phyloP scores from a whole-genome alignment of 2,329 filamentous ascomycete genomes.

The Colletotrichum sp. region DNA sequence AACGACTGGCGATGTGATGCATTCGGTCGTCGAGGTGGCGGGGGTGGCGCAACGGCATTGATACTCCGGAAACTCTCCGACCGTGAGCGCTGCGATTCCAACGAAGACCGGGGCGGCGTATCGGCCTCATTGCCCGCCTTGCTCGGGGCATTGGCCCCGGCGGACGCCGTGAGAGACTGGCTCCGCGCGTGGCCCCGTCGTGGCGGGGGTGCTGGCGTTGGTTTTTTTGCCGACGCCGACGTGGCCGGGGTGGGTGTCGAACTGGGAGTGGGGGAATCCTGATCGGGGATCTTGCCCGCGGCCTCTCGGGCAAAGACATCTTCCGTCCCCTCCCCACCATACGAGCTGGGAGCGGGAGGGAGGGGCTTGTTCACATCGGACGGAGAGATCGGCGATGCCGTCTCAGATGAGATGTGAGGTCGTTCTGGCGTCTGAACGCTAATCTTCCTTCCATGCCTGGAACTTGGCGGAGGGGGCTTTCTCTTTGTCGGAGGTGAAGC shows the following conservation, averaged over 20 bases:
- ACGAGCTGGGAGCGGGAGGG: slow-evolving; percentile 56
- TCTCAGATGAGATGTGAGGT: slow-evolving; percentile 24
- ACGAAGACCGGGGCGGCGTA: slow-evolving; percentile 50
- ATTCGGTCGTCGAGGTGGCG: slow-evolving; percentile 58
- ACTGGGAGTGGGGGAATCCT: slow-evolving; percentile 26
- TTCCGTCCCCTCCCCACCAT: slow-evolving; percentile 52
- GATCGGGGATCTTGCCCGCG: slow-evolving; percentile 56
- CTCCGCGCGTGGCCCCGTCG: slow-evolving; percentile 52
- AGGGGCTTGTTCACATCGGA: slow-evolving; percentile 68
- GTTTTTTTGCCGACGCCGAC: slow-evolving; percentile 40
- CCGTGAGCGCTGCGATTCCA: slow-evolving; percentile 54
- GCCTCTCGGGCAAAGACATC: slow-evolving; percentile 60
- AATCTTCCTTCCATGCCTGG: slow-evolving; percentile 79
- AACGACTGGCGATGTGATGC: slow-evolving; percentile 36
- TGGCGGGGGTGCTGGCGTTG: slow-evolving; percentile 57
- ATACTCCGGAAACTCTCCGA: slow-evolving; percentile 49
- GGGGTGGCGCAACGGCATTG: slow-evolving; percentile 52
- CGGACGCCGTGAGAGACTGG: slow-evolving; percentile 29
- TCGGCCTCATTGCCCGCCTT: slow-evolving; percentile 36
- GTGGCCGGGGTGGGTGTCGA: slow-evolving; percentile 39
- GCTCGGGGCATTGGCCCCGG: slow-evolving; percentile 22
- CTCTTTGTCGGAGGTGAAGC: slow-evolving; percentile 55
- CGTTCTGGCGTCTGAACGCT: slow-evolving; percentile 42
- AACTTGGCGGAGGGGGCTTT: slow-evolving; percentile 75
- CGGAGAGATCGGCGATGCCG: slow-evolving; percentile 32